These are phyloP conservation scores for Diaporthe humulicola DNA, from an alignment of 2,329 filamentous ascomycete species.

Conservation along the genomic window DNA sequence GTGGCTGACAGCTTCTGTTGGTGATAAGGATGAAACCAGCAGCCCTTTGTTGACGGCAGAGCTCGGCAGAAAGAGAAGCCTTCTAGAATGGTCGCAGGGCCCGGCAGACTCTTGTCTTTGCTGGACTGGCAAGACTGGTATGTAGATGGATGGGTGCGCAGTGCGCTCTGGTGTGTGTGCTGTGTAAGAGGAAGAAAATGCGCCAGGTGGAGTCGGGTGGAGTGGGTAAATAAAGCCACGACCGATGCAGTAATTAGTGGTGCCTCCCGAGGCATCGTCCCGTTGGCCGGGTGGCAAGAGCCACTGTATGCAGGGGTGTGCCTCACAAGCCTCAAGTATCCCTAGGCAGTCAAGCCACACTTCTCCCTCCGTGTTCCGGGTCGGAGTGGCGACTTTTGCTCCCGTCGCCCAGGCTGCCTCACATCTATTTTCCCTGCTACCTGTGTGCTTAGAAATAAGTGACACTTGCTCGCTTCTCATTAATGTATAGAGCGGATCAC, in stretches of 20 bases:
- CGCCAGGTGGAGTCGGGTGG: constrained; percentile 20
- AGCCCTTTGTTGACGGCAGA: constrained; percentile 17
- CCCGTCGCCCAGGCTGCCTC: constrained; percentile 12
- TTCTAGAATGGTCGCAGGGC: constrained; percentile 10
- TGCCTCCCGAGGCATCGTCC: neutral
- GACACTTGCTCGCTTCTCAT: too few relatives aligned
- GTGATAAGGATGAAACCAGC: constrained; percentile 16
- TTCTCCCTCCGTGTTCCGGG: neutral
- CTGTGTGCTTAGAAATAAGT: neutral
- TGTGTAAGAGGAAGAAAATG: constrained; percentile 9
- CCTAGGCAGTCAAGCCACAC: constrained; percentile 16
- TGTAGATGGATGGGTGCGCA: neutral
- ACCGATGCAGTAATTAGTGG: constrained; percentile 32
- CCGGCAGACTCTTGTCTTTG: neutral
- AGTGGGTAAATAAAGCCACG: constrained; percentile 31
- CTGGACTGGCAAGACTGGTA: neutral
- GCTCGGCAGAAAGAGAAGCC: neutral
- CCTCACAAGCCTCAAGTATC: neutral
- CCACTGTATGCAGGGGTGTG: neutral
- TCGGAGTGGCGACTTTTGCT: constrained; percentile 10
- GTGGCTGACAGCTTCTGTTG: constrained; percentile 7
- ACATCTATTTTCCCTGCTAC: neutral
- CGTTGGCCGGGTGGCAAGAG: constrained; percentile 31
- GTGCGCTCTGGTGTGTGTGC: neutral
- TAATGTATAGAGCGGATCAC: too few relatives aligned